Evolutionary conservation across 2,329 filamentous ascomycete genomes (phyloP), one percentile per base, ranked within the genome.

Genomic region (Colletotrichum aenigma): DNA sequence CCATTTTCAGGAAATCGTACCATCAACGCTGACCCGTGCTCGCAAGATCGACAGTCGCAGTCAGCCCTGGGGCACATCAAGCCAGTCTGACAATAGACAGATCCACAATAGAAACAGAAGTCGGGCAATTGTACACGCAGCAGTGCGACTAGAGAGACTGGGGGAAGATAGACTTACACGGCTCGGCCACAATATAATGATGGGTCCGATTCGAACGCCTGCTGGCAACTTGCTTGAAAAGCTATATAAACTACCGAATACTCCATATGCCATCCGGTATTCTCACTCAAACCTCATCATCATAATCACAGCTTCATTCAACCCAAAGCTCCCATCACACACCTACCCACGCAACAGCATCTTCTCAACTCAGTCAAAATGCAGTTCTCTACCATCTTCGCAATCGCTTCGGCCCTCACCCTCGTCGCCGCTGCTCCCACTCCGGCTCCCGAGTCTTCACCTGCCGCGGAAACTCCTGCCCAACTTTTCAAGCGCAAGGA

Each of bases 331-430:
- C n/a, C n/a, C 10, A 21, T 7, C 43, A 48, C 43, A 48, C 10
- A 48, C 10, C 1, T 48, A 21, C 6, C 12, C 3, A 21, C 6
- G 3, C 10, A 0, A 3, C n/a, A 7, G 1, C 0, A 48, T 21
- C n/a, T 4, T 13, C n/a, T n/a, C 18, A 48, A 21, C 10, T 52
- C n/a, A 52, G 43, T 7, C n/a, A 52, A 52, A 52, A 52, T 52
- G 43, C 10, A 52, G 6, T 52, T 52, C 12, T 21, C 43, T 52
- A 52, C 43, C 6, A 52, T 52, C 43, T 52, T 52, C 43, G 10
- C 43, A 10, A 7, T 52, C 6, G 43, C 43, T 21, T 52, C 43
- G 4, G 43, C 43, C 3, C 43, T 52, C 2, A 52, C 43, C 2
- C 10, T 52, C 43, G 43, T 52, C 2, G 43, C 43, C 10, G 43